Evolutionary conservation across 1,284 basidiomycete genomes (phyloP).

Genomic region (Mycena sp.): DNA sequence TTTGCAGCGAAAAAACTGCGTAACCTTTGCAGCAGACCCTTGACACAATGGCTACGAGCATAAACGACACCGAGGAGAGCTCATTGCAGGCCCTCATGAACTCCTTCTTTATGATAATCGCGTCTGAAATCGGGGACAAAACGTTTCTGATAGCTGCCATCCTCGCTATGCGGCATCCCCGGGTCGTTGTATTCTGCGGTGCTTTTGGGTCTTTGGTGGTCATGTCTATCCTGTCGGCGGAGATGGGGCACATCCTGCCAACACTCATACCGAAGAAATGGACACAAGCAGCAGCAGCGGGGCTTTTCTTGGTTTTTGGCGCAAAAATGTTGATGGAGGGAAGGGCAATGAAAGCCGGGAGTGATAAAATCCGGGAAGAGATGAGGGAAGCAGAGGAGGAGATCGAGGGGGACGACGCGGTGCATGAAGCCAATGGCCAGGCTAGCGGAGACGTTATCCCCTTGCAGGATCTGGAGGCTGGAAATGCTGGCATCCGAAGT

Average conservation of each 20-base stretch:
- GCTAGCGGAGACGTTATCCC: slow-evolving; percentile 55
- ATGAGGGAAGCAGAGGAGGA: slow-evolving; percentile 94
- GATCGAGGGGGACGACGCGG: slow-evolving; percentile 76
- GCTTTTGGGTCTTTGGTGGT: slow-evolving; percentile 89
- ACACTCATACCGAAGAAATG: slow-evolving; percentile 82
- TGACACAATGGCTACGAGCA: neutral
- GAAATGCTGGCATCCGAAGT: slow-evolving; percentile 35
- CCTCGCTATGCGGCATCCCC: slow-evolving; percentile 94
- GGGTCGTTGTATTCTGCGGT: slow-evolving; percentile 87
- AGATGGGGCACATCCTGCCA: slow-evolving; percentile 87
- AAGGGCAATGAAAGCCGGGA: slow-evolving; percentile 77
- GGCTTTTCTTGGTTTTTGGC: slow-evolving; percentile 90
- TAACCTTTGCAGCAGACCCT: too few relatives aligned
- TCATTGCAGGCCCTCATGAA: slow-evolving; percentile 69
- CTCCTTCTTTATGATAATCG: slow-evolving; percentile 88
- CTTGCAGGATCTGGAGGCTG: slow-evolving; percentile 72
- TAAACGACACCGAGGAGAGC: slow-evolving; percentile 42
- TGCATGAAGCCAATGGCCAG: slow-evolving; percentile 52
- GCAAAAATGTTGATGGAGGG: slow-evolving; percentile 87
- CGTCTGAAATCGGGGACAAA: slow-evolving; percentile 96
- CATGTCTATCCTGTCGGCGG: slow-evolving; percentile 93
- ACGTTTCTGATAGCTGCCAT: slow-evolving; percentile 98
- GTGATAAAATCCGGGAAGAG: slow-evolving; percentile 88
- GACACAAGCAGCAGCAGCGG: slow-evolving; percentile 83
- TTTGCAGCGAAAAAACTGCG: too few relatives aligned